Evolutionary conservation across 345 rosid genomes (phyloP), one percentile per base, ranked within the genome.

Genomic region (Psidium friedrichsthalianum): DNA sequence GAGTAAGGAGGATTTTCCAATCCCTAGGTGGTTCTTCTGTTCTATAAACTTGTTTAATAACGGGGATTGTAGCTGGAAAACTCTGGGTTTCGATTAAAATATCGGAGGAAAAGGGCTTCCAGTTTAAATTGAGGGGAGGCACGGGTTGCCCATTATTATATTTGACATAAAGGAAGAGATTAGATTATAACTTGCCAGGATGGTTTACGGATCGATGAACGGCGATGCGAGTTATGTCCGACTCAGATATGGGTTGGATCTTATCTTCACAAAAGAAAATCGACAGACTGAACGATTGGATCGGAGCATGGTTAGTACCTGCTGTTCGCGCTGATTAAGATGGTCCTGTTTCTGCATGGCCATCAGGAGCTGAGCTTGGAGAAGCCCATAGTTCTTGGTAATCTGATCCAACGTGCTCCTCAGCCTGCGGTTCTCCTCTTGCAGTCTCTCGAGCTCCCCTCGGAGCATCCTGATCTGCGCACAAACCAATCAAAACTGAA

Each of bases 361-460:
- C 86, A 91, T 51, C 85, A 91, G 74, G 82, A 97, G 91, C 85
- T 94, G 95, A 87, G 91, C 88, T 42, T 94, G 96, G 29, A 97
- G 92, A 22, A 90, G 92, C 40, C 82, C 90, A 93, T 91, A 96
- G 53, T 86, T 93, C 87, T 56, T 89, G 59, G 90, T 88, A 83
- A 94, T 89, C 90, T 94, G 98, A 84, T 92, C 95, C 89, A 97
- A 85, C 94, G 84, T 86, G 91, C 87, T 88, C 87, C 88, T 91
- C 82, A 97, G 90, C 86, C 89, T 93, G 86, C 85, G 87, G 82
- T 97, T 97, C 92, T 97, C 99, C 40, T 94, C 94, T 11, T 91
- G 90, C 82, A 93, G 90, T 82, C 88, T 93, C 87, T 88, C 90
- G 56, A 96, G 74, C 91, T 95, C 95, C 74, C 74, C 74, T 85